A percentile compares a stretch with the other conserved stretches of the same genome.
Evolutionary conservation across 495 filamentous ascomycete species (phyloP).

Genomic region (Penicillium cinerascens): DNA sequence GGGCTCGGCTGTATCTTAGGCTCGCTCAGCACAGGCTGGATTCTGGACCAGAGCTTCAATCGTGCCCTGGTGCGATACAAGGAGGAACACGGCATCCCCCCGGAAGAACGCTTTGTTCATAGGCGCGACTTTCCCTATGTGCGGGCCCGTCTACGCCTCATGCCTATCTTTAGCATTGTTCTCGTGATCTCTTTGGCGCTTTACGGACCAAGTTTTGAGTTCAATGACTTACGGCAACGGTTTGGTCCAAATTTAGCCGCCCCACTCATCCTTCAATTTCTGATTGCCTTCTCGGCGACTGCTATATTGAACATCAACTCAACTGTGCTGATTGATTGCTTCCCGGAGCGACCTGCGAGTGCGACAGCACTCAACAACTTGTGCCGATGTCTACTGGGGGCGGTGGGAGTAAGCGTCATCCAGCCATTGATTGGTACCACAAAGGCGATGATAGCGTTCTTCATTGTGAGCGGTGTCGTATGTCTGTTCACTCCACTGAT

Average conservation of each 20-base stretch:
- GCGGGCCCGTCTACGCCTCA: slow-evolving; percentile 14
- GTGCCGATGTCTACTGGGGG: slow-evolving; percentile 1
- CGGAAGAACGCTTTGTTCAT: slow-evolving; percentile 3
- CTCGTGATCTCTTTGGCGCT: slow-evolving; percentile 12
- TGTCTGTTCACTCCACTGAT: slow-evolving; percentile 1
- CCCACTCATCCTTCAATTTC: slow-evolving; percentile 1
- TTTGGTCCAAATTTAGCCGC: slow-evolving; percentile 1
- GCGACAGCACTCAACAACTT: slow-evolving; percentile 3
- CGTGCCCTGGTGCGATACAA: slow-evolving; percentile 6
- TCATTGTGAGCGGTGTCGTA: not conserved
- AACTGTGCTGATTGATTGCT: slow-evolving; percentile 6
- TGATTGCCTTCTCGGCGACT: slow-evolving; percentile 3
- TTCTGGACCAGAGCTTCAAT: slow-evolving; percentile 16
- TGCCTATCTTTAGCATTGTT: slow-evolving; percentile 15
- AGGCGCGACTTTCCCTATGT: slow-evolving; percentile 15
- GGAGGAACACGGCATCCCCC: not conserved
- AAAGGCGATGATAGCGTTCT: slow-evolving; percentile 3
- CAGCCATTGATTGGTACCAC: not conserved
- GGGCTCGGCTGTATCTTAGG: slow-evolving; percentile 19
- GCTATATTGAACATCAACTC: slow-evolving; percentile 6
- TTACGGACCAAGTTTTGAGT: slow-evolving; percentile 21
- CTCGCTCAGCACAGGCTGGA: slow-evolving; percentile 17
- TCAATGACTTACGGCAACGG: slow-evolving; percentile 11
- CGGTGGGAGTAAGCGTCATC: not conserved
- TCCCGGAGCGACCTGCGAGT: slow-evolving; percentile 2